Conservation (phyloP, 306 rosid species). For the Medicago truncatula region MtrunA17r5.0-ANR NC_053044.1:49433501-49434000, state of each 20-base stretch:
- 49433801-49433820: constrained; percentile 73
- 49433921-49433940: constrained; percentile 39
- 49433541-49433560: no score
- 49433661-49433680: not conserved
- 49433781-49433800: constrained; percentile 76
- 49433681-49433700: constrained; percentile 11
- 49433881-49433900: constrained; percentile 29
- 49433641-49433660: no score
- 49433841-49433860: constrained; percentile 76
- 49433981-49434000: constrained; percentile 38
- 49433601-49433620: no score
- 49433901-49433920: constrained; percentile 15
- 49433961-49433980: constrained; percentile 44
- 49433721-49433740: no score
- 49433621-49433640: no score
- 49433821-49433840: constrained; percentile 86
- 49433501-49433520: no score
- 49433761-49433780: constrained; percentile 28
- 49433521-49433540: no score
- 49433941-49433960: constrained; percentile 34
- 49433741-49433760: not conserved
- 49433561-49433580: no score
- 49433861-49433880: constrained; percentile 62
- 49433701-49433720: constrained; percentile 4
- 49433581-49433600: no score